Conservation (phyloP, 2,329 filamentous ascomycete genomes). For the Fusarium sp. region DNA sequence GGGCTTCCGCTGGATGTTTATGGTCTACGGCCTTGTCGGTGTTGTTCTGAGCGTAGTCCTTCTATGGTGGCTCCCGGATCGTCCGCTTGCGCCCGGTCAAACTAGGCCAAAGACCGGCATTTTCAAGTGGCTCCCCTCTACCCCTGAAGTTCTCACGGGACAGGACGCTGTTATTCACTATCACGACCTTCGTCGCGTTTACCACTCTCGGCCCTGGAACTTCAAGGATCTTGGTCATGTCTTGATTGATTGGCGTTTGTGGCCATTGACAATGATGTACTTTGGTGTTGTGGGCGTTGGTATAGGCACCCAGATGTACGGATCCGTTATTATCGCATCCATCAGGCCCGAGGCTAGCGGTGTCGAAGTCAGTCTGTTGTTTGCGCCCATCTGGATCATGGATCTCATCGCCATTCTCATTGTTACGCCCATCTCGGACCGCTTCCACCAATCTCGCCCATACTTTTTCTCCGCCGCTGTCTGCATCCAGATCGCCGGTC, state of each 20-base stretch:
- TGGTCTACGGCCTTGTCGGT: slow-evolving; percentile 84
- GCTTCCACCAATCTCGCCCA: slow-evolving; percentile 83
- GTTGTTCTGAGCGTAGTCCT: slow-evolving; percentile 78
- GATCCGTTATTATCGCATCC: slow-evolving; percentile 84
- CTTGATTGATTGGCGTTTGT: slow-evolving; percentile 87
- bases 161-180: slow-evolving; percentile 87
- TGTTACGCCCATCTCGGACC: slow-evolving; percentile 86
- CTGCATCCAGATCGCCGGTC: slow-evolving; percentile 83
- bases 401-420: slow-evolving; percentile 89
- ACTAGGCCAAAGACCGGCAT: slow-evolving; percentile 63
- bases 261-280: slow-evolving; percentile 91
- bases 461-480: slow-evolving; percentile 84
- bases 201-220: slow-evolving; percentile 80
- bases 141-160: slow-evolving; percentile 78
- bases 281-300: slow-evolving; percentile 94
- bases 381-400: slow-evolving; percentile 95
- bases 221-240: slow-evolving; percentile 77
- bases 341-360: slow-evolving; percentile 80
- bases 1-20: slow-evolving; percentile 93
- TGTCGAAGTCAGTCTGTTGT: slow-evolving; percentile 83
- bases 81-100: slow-evolving; percentile 80
- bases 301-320: slow-evolving; percentile 90
- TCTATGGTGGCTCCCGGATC: slow-evolving; percentile 92
- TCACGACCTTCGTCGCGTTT: slow-evolving; percentile 82
- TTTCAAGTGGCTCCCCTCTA: slow-evolving; percentile 74